phyloP scores from a whole-genome alignment of 2,329 filamentous ascomycete species.

The Parastagonospora avenae region DNA sequence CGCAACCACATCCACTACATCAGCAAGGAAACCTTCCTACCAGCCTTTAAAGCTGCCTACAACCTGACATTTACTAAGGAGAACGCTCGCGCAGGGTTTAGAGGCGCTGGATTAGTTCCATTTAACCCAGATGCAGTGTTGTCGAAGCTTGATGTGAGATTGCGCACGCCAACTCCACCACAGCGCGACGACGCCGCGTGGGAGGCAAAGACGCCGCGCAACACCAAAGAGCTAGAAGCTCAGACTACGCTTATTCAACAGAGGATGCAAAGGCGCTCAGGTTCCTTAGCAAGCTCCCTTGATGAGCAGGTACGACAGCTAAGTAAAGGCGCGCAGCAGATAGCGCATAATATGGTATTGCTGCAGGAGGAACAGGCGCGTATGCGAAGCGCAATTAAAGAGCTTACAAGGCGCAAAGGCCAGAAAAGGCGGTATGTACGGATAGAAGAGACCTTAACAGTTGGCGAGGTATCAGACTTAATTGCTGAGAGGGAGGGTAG shows the following conservation, averaged over 20 bases:
- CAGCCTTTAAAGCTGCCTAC: constrained; percentile 29
- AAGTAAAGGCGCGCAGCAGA: too few species aligned
- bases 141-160: constrained; percentile 37
- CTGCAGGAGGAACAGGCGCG: too few species aligned
- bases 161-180: constrained; percentile 13
- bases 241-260: constrained; percentile 7
- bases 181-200: constrained; percentile 1
- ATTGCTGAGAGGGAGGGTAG: not conserved
- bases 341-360: too few species aligned
- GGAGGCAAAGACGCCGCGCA: constrained; percentile 15
- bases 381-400: too few species aligned
- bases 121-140: constrained; percentile 37
- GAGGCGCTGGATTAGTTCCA: constrained; percentile 40
- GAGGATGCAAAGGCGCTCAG: not conserved
- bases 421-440: not conserved
- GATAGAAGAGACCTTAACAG: not conserved
- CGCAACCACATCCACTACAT: constrained; percentile 36
- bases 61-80: constrained; percentile 6
- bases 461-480: not conserved
- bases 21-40: constrained; percentile 20
- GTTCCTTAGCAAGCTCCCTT: too few species aligned
- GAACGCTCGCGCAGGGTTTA: constrained; percentile 37
- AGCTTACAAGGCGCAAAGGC: not conserved
- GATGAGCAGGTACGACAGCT: too few species aligned
- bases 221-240: constrained; percentile 8